These are phyloP conservation scores for Mortierella sp. DNA, from an alignment of 371 early-diverging fungal species.

Conservation along the genomic window DNA sequence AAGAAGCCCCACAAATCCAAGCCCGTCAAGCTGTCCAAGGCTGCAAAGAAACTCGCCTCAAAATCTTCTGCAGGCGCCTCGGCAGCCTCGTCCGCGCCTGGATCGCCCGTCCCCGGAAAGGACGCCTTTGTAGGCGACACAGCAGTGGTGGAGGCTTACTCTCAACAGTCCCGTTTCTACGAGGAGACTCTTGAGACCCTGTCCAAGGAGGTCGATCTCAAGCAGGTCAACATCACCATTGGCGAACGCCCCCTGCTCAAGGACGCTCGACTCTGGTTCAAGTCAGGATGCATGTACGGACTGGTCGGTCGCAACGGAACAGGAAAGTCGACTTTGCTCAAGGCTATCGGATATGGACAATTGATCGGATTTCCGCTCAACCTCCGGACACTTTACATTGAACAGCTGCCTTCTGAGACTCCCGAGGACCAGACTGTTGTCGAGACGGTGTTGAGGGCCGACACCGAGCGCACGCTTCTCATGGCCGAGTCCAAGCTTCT, in stretches of 20 bases:
- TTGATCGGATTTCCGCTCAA: conserved; percentile 87
- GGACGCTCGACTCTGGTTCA: conserved; percentile 75
- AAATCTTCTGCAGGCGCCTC: conserved; percentile 31
- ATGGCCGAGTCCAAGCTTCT: conserved; percentile 55
- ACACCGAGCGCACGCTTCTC: conserved; percentile 66
- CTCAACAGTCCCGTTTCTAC: conserved; percentile 92
- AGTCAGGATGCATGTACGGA: conserved; percentile 77
- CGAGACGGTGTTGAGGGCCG: conserved; percentile 79
- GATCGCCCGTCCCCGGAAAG: conserved; percentile 21
- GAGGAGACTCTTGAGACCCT: conserved; percentile 82
- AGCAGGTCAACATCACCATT: conserved; percentile 80
- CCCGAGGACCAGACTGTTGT: conserved; percentile 68
- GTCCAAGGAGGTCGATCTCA: conserved; percentile 80
- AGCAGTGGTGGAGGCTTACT: conserved; percentile 75
- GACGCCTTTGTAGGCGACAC: conserved; percentile 33
- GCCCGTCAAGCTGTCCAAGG: conserved; percentile 53
- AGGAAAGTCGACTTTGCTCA: conserved; percentile 92
- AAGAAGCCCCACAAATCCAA: conserved; percentile 50
- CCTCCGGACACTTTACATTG: conserved; percentile 83
- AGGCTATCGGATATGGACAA: conserved; percentile 76
- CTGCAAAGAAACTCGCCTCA: conserved; percentile 47
- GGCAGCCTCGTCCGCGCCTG: conserved; percentile 3
- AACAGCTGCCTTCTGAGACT: conserved; percentile 72
- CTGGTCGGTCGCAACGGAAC: conserved; percentile 91
- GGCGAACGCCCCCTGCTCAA: conserved; percentile 71